Evolutionary conservation across 2,329 filamentous ascomycete species (phyloP).

Genomic region (Claviceps cyperi): DNA sequence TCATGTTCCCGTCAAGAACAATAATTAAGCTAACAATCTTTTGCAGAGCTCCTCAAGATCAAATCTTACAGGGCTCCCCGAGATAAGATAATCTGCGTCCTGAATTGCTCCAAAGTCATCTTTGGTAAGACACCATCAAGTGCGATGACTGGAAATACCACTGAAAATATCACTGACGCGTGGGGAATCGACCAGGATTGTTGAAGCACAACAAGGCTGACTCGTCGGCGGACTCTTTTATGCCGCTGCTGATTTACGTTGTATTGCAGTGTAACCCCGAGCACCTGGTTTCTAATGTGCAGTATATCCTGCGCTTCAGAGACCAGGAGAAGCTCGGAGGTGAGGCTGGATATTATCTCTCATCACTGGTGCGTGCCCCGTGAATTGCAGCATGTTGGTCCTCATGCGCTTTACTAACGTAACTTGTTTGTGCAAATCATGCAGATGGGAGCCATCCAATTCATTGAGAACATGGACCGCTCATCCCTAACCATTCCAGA

Average conservation of each 20-base stretch:
- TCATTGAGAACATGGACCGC: slow-evolving; percentile 90
- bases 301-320: slow-evolving; percentile 92
- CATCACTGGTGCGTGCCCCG: slow-evolving; percentile 50
- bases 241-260: slow-evolving; percentile 88
- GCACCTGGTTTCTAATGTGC: slow-evolving; percentile 90
- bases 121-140: slow-evolving; percentile 48
- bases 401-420: not conserved
- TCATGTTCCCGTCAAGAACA: not conserved
- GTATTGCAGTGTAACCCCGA: slow-evolving; percentile 90
- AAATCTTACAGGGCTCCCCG: slow-evolving; percentile 92
- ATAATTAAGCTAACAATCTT: not conserved
- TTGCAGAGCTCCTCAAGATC: slow-evolving; percentile 77
- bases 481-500: slow-evolving; percentile 88
- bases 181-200: slow-evolving; percentile 46
- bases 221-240: slow-evolving; percentile 90
- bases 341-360: slow-evolving; percentile 97
- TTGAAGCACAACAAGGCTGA: slow-evolving; percentile 86
- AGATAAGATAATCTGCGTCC: slow-evolving; percentile 95
- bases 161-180: not conserved
- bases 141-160: too few species aligned
- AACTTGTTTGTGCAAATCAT: not conserved
- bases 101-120: slow-evolving; percentile 99
- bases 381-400: too few species aligned
- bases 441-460: slow-evolving; percentile 83
- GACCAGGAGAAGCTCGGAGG: slow-evolving; percentile 95